Percentiles rank a stretch among this genome's conserved stretches.
Evolutionary conservation across 805 yeast genomes (phyloP).

Genomic region (Pichia cephalocereana): DNA sequence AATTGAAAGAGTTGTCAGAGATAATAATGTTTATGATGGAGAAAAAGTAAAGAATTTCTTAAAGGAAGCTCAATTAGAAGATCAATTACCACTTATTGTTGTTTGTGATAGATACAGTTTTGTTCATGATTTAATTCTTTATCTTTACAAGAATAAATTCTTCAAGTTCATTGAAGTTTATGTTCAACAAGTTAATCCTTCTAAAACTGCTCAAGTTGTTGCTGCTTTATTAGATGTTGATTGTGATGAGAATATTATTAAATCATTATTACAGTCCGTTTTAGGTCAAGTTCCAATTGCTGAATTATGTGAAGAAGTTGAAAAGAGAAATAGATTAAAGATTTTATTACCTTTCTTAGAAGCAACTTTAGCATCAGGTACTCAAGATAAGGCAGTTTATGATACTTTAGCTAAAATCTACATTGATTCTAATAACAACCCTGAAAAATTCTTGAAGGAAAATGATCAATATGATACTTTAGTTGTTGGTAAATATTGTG

Average conservation of each 20-base stretch:
- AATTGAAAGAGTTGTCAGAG: constrained; percentile 92
- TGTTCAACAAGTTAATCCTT: constrained; percentile 95
- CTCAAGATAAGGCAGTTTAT: constrained; percentile 83
- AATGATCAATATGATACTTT: constrained; percentile 86
- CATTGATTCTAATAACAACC: constrained; percentile 95
- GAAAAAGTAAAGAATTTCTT: constrained; percentile 96
- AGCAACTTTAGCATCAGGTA: constrained; percentile 73
- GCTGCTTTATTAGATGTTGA: constrained; percentile 96
- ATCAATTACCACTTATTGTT: constrained; percentile 91
- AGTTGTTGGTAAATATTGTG: constrained; percentile 96
- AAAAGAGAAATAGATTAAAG: constrained; percentile 90
- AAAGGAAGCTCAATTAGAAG: constrained; percentile 88
- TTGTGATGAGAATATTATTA: constrained; percentile 85
- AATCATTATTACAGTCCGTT: constrained; percentile 71
- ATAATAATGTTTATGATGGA: constrained; percentile 89
- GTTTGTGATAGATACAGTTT: constrained; percentile 90
- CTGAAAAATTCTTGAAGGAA: constrained; percentile 92
- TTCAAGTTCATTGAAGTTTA: constrained; percentile 96
- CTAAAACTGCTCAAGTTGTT: constrained; percentile 91
- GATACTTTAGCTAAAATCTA: constrained; percentile 96
- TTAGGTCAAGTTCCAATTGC: constrained; percentile 91
- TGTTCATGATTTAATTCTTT: constrained; percentile 88
- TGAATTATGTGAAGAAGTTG: constrained; percentile 87
- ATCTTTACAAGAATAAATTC: constrained; percentile 89
- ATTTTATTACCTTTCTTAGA: constrained; percentile 88